Evolutionary conservation across 177 flowering plant species (phyloP).

Genomic region (Vitis hybrid): DNA sequence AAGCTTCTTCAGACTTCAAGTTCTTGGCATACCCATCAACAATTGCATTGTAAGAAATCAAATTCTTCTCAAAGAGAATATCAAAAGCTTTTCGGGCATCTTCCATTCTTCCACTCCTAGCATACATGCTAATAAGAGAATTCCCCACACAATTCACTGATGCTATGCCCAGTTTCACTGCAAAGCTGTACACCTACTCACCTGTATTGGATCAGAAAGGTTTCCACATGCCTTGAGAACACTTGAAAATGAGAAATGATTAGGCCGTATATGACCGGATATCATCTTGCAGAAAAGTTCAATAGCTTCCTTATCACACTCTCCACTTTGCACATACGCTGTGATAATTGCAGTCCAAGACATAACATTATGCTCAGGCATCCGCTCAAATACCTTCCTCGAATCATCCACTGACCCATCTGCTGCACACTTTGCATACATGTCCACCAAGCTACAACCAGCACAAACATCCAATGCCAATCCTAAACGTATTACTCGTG

Average conservation of each 20-base stretch:
- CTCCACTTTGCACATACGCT: conserved; percentile 66
- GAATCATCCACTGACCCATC: conserved; percentile 51
- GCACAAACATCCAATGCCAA: conserved; percentile 64
- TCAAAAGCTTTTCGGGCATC: too few species aligned
- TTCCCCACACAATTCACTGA: too few species aligned
- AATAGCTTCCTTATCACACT: conserved; percentile 57
- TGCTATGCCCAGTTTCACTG: too few species aligned
- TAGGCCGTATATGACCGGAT: conserved; percentile 48
- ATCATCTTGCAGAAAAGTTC: conserved; percentile 62
- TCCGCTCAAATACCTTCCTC: conserved; percentile 65
- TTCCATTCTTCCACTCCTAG: too few species aligned
- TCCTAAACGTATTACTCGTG: conserved; percentile 48
- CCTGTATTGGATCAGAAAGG: conserved; percentile 35
- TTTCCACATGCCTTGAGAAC: conserved; percentile 82
- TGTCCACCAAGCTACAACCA: conserved; percentile 80
- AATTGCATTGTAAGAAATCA: conserved; percentile 45
- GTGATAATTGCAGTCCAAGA: conserved; percentile 90
- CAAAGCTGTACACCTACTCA: too few species aligned
- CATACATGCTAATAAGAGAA: too few species aligned
- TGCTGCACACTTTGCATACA: conserved; percentile 68
- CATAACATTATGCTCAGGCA: conserved; percentile 77
- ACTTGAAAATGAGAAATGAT: conserved; percentile 75
- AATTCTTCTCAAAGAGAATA: too few species aligned
- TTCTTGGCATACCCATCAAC: conserved; percentile 68
- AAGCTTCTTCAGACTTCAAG: conserved; percentile 49